phyloP scores from a whole-genome alignment of 2,329 filamentous ascomycete genomes.

The Pestalotiopsis sp. region DNA sequence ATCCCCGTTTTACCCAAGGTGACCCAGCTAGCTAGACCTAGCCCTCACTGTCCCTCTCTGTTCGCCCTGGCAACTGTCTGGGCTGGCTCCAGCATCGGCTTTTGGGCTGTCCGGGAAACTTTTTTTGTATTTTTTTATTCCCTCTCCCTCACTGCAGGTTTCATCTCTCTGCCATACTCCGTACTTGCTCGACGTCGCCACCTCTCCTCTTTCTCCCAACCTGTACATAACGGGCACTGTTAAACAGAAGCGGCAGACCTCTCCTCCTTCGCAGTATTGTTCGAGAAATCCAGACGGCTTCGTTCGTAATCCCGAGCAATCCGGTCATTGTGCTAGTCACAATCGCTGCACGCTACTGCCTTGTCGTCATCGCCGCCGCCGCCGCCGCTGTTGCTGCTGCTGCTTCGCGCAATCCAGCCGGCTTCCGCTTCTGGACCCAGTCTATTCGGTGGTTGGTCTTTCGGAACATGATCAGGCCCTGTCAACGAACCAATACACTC shows the following conservation, averaged over 20 bases:
- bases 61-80: neutral
- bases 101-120: neutral
- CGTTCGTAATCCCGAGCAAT: neutral
- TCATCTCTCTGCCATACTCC: neutral
- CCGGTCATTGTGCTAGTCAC: neutral
- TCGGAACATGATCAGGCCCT: slow-evolving; percentile 8
- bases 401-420: slow-evolving; percentile 25
- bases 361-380: neutral
- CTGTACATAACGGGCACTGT: neutral
- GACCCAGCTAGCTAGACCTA: neutral
- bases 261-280: neutral
- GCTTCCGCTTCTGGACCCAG: slow-evolving; percentile 25
- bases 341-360: neutral
- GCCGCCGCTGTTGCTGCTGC: neutral
- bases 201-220: neutral
- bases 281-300: neutral
- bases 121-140: neutral
- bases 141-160: neutral
- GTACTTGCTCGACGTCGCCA: neutral
- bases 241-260: neutral
- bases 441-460: slow-evolving; percentile 30
- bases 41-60: neutral
- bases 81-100: neutral
- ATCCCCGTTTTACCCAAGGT: neutral
- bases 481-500: slow-evolving; percentile 4